These are phyloP conservation scores for Rhizoclosmatium sp. DNA, from an alignment of 192 early-diverging fungal genomes.

Conservation along the genomic window DNA sequence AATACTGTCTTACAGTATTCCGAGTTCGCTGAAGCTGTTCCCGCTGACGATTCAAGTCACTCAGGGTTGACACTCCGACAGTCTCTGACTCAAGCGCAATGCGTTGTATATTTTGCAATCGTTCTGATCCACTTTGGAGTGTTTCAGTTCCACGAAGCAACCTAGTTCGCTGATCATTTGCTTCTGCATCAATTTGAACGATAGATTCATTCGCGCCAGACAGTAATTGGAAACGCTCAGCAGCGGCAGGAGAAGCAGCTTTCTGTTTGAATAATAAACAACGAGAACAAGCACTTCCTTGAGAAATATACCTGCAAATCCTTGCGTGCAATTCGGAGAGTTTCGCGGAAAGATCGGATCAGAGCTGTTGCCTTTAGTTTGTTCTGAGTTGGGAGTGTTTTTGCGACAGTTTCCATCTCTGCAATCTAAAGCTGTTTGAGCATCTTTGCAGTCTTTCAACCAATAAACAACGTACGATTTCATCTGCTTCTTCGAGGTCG, in stretches of 20 bases:
- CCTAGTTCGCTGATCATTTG: conserved; percentile 76
- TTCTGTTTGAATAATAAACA: conserved; percentile 10
- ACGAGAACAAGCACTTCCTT: neutral
- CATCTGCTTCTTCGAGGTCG: conserved; percentile 89
- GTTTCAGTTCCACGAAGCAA: conserved; percentile 87
- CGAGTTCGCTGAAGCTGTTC: conserved; percentile 89
- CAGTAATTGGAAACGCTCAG: conserved; percentile 52
- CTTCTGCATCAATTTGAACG: conserved; percentile 47
- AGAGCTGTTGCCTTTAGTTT: conserved; percentile 27
- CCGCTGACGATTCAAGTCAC: conserved; percentile 82
- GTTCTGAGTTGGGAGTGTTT: neutral
- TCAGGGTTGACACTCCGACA: conserved; percentile 83
- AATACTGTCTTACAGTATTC: conserved; percentile 71
- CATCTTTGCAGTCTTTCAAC: too few species aligned
- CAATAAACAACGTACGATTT: conserved; percentile 67
- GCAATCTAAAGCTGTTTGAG: conserved; percentile 1
- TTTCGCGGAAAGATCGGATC: conserved; percentile 11
- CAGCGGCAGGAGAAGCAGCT: neutral
- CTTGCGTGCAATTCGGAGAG: conserved; percentile 5
- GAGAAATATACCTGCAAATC: conserved; percentile 19
- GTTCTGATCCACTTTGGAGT: conserved; percentile 74
- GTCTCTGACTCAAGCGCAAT: conserved; percentile 93
- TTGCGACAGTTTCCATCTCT: conserved; percentile 22
- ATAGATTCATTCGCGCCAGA: conserved; percentile 16
- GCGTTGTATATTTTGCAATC: conserved; percentile 86